Evolutionary conservation across 2,329 filamentous ascomycete species (phyloP).

Genomic region (Sphaerostilbella broomeana): DNA sequence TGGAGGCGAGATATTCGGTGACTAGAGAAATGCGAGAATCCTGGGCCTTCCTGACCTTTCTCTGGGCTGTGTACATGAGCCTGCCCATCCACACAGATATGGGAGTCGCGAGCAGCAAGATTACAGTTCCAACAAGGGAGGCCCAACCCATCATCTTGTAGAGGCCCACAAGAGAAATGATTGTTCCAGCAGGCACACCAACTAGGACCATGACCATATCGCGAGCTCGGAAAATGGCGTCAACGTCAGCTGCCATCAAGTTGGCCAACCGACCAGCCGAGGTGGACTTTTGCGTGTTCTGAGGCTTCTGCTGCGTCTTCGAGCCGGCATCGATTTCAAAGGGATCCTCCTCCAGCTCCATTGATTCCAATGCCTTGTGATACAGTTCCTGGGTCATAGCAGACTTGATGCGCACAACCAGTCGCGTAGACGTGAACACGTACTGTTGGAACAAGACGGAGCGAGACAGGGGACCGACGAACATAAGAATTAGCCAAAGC

Average conservation of each 20-base stretch:
- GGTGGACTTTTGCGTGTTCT: slow-evolving; percentile 28
- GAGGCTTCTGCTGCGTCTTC: slow-evolving; percentile 22
- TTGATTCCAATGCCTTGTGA: slow-evolving; percentile 46
- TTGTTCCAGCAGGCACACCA: slow-evolving; percentile 41
- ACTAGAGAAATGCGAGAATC: slow-evolving; percentile 52
- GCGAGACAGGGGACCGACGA: slow-evolving; percentile 41
- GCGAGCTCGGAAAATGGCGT: slow-evolving; percentile 45
- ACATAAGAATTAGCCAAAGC: slow-evolving; percentile 49
- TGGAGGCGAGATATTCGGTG: slow-evolving; percentile 51
- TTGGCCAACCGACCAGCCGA: slow-evolving; percentile 48
- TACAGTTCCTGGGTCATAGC: slow-evolving; percentile 54
- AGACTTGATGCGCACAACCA: slow-evolving; percentile 50
- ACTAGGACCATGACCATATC: slow-evolving; percentile 43
- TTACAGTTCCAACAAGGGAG: slow-evolving; percentile 44
- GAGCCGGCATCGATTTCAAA: slow-evolving; percentile 29
- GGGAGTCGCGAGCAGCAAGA: slow-evolving; percentile 42
- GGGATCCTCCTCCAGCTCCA: slow-evolving; percentile 51
- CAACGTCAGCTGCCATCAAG: slow-evolving; percentile 53
- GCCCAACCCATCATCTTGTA: slow-evolving; percentile 52
- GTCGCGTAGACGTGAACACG: slow-evolving; percentile 49
- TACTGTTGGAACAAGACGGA: slow-evolving; percentile 51
- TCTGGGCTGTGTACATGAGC: slow-evolving; percentile 44
- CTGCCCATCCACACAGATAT: slow-evolving; percentile 44
- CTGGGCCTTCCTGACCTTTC: slow-evolving; percentile 47
- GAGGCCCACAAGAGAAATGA: slow-evolving; percentile 43